Evolutionary conservation across 202 grass and related monocot genomes (phyloP).

Genomic region (Setaria italica): DNA sequence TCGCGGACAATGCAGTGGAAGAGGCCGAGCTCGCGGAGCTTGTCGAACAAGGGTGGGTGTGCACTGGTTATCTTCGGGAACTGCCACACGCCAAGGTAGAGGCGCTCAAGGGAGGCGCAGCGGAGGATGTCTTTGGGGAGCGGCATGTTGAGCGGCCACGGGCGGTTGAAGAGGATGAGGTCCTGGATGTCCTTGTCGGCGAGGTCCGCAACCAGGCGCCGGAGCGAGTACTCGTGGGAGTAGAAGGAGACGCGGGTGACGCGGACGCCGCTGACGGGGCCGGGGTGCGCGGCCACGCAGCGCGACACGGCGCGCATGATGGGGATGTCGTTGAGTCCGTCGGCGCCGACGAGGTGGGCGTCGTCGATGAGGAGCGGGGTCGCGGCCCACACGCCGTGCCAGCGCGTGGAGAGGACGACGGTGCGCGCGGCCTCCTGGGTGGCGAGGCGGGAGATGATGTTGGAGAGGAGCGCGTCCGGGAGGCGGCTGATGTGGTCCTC

Average conservation of each 20-base stretch:
- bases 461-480: slow-evolving; percentile 52
- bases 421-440: slow-evolving; percentile 55
- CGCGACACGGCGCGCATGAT: slow-evolving; percentile 10
- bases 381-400: slow-evolving; percentile 46
- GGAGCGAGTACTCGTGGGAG: not conserved
- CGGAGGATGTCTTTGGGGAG: slow-evolving; percentile 40
- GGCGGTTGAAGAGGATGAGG: slow-evolving; percentile 51
- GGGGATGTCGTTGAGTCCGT: not conserved
- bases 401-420: slow-evolving; percentile 52
- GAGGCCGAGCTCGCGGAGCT: slow-evolving; percentile 53
- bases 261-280: slow-evolving; percentile 44
- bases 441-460: slow-evolving; percentile 59
- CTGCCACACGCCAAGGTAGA: slow-evolving; percentile 47
- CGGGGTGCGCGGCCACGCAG: slow-evolving; percentile 44
- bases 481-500: slow-evolving; percentile 63
- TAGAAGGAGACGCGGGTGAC: slow-evolving; percentile 37
- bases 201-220: slow-evolving; percentile 34
- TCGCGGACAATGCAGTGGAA: not conserved
- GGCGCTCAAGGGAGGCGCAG: slow-evolving; percentile 42
- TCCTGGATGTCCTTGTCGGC: slow-evolving; percentile 52
- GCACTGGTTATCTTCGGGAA: slow-evolving; percentile 15
- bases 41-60: slow-evolving; percentile 5
- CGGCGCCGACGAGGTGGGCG: slow-evolving; percentile 20
- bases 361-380: slow-evolving; percentile 63
- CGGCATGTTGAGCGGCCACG: slow-evolving; percentile 33